Evolutionary conservation across 768 basidiomycete species (phyloP).

Genomic region (Kwoniella sp.): DNA sequence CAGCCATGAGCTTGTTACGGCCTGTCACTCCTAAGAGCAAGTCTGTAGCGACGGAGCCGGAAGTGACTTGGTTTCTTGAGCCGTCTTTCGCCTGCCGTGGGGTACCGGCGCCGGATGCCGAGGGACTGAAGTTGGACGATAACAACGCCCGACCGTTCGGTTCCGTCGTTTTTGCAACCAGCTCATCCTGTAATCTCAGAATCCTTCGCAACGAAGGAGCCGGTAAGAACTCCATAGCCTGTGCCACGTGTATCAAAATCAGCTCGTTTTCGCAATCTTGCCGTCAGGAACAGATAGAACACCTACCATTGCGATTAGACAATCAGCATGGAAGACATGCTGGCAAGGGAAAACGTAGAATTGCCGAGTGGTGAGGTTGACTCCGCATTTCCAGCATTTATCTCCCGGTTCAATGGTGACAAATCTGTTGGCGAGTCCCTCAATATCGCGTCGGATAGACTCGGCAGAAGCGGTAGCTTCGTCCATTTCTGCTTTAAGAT

Average conservation of each 20-base stretch:
- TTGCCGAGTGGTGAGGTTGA: conserved; percentile 73
- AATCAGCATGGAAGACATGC: conserved; percentile 96
- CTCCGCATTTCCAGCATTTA: conserved; percentile 77
- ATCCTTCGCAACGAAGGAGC: conserved; percentile 80
- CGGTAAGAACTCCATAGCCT: conserved; percentile 93
- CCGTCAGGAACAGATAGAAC: conserved; percentile 63
- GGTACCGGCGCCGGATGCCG: conserved; percentile 30
- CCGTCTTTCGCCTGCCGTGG: conserved; percentile 23
- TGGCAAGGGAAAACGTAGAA: conserved; percentile 99
- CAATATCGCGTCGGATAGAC: conserved; percentile 88
- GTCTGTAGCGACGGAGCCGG: conserved; percentile 46
- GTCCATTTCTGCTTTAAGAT: conserved; percentile 90
- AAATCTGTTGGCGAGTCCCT: conserved; percentile 80
- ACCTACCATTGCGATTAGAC: conserved; percentile 87
- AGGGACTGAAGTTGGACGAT: conserved; percentile 39
- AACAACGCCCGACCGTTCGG: conserved; percentile 37
- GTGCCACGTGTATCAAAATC: neutral
- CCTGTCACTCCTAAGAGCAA: conserved; percentile 50
- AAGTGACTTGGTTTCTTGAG: conserved; percentile 22
- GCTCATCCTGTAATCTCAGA: conserved; percentile 77
- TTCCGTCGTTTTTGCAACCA: conserved; percentile 63
- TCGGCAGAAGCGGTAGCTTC: conserved; percentile 90
- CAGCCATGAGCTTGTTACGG: conserved; percentile 71
- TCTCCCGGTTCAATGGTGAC: conserved; percentile 87
- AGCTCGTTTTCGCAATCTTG: conserved; percentile 68